phyloP scores from a whole-genome alignment of 106 monocot species.

The Chionographis japonica region DNA sequence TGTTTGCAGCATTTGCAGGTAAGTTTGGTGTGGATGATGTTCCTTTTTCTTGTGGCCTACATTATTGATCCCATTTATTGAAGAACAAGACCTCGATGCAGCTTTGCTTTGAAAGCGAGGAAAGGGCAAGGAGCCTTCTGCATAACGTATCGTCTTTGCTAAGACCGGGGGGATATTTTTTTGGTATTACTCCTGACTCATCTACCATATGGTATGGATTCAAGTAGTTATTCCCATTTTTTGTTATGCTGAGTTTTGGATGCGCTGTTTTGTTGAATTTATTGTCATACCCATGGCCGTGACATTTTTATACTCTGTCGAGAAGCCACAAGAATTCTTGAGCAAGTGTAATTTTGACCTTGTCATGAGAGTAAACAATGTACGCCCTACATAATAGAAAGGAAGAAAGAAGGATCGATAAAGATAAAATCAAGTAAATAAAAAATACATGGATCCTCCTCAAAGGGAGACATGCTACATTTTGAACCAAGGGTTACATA shows the following conservation, averaged over 20 bases:
- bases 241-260: not conserved
- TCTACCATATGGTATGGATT: constrained; percentile 88
- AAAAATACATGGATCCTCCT: too few relatives aligned
- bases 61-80: not conserved
- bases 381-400: too few relatives aligned
- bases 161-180: constrained; percentile 93
- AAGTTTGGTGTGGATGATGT: not conserved
- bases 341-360: too few relatives aligned
- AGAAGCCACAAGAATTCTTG: too few relatives aligned
- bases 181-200: constrained; percentile 91
- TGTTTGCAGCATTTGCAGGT: constrained; percentile 92
- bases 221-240: not conserved
- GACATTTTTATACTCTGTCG: too few relatives aligned
- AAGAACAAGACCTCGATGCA: constrained; percentile 12
- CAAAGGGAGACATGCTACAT: too few relatives aligned
- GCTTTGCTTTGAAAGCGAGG: constrained; percentile 88
- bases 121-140: constrained; percentile 66
- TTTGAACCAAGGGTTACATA: too few relatives aligned
- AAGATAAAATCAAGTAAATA: too few relatives aligned
- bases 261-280: not conserved
- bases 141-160: constrained; percentile 78
- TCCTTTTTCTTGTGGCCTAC: not conserved
- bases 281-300: not conserved
- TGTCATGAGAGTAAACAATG: too few relatives aligned
- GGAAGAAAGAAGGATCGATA: too few relatives aligned